Evolutionary conservation across 192 early-diverging fungal genomes (phyloP).

Genomic region (Coemansia sp.): DNA sequence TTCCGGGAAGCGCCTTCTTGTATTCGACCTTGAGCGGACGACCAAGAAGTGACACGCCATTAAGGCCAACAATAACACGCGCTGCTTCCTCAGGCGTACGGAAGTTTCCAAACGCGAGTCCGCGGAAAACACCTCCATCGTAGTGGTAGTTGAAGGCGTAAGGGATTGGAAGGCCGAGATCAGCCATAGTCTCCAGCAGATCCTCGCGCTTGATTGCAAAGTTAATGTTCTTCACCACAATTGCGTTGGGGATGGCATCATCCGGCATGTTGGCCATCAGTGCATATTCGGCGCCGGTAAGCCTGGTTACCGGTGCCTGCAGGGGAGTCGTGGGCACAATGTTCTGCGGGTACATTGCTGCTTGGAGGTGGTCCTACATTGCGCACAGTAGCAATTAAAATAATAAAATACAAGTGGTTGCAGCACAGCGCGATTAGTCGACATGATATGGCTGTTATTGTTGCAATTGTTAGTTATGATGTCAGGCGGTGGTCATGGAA

Average conservation of each 20-base stretch:
- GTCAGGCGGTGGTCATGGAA: not conserved
- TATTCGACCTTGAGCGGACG: constrained; percentile 79
- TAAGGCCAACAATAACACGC: constrained; percentile 64
- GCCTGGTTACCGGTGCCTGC: constrained; percentile 38
- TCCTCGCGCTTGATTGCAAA: constrained; percentile 78
- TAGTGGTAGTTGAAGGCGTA: constrained; percentile 86
- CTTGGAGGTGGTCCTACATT: constrained; percentile 54
- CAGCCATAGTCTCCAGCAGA: constrained; percentile 66
- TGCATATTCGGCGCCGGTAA: constrained; percentile 52
- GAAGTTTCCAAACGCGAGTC: constrained; percentile 80
- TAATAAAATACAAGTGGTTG: not conserved
- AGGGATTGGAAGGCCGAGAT: constrained; percentile 68
- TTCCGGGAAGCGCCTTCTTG: constrained; percentile 70
- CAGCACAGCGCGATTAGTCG: not conserved
- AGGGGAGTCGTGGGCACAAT: constrained; percentile 38
- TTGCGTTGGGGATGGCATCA: constrained; percentile 68
- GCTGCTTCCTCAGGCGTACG: constrained; percentile 75
- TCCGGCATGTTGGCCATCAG: constrained; percentile 58
- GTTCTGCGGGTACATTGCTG: constrained; percentile 50
- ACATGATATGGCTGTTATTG: not conserved
- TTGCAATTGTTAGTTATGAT: not conserved
- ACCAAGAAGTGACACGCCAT: constrained; percentile 69
- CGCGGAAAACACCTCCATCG: constrained; percentile 77
- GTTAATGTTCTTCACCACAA: constrained; percentile 84
- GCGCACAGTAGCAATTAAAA: not conserved